Evolutionary conservation across 2,329 filamentous ascomycete species (phyloP), one percentile per base, ranked within the genome.

Genomic region (Fusarium cicatricum): DNA sequence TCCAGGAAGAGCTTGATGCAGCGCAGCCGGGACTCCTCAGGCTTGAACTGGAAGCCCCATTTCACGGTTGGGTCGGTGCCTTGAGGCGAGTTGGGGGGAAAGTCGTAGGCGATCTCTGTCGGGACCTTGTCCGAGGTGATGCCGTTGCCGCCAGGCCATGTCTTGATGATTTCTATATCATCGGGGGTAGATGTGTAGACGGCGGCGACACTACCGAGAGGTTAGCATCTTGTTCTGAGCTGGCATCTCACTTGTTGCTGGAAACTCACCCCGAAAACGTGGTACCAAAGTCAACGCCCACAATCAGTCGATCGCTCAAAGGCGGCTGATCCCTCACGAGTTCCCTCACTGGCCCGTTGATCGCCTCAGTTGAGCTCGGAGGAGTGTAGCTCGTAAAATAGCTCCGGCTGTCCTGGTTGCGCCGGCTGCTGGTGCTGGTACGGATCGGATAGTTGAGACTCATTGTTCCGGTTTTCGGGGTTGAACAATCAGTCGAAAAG

Each of bases 71-170:
- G 80, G 8, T 77, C 72, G 1, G 77, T 70, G n/a, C 72, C 78
- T 16, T 68, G 55, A 2, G 65, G 32, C 8, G 67, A 59, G 46
- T 68, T 67, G 52, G 70, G 39, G 11, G 70, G 47, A 28, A 77
- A 73, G 54, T 83, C 80, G 65, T 86, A 86, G 62, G 89, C 88
- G 48, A 93, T 88, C 72, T 93, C 90, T 12, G 90, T 92, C 2
- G 90, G 90, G 2, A 93, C 90, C 78, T 94, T 94, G 78, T 94
- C 90, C 31, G 89, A 92, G n/a, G 90, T 92, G 75, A 93, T 91
- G 67, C 90, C 90, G 70, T 93, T 92, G 23, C 89, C 89, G 21
- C 90, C 90, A 0, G 90, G 90, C 90, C 90, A 94, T 12, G 85
- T 89, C 77, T 92, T 92, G 78, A 93, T 92, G 67, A 92, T 91